Evolutionary conservation across 345 rosid genomes (phyloP), one percentile per base, ranked within the genome.

Genomic region (Carallia brachiata): DNA sequence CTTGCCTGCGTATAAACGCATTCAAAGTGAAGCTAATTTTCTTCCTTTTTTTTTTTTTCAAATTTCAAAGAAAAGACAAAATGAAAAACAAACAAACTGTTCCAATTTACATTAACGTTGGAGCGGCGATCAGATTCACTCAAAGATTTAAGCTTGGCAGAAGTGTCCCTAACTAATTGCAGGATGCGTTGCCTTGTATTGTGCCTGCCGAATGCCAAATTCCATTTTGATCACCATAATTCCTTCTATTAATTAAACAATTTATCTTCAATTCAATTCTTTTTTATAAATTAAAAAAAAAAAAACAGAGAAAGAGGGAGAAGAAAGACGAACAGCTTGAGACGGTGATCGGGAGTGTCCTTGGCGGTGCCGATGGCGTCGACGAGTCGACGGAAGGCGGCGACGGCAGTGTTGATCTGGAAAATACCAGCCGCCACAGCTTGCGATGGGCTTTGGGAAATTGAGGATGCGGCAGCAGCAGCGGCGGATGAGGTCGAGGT

Each of bases 341-440:
- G 87, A 61, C 90, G 92, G 71, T 86, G 90, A 18, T 88, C 90
- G 52, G 81, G 80, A 65, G 90, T 88, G 80, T 88, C 92, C 76
- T 84, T 88, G 68, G 83, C 73, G 30, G 92, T 84, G 50, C 92
- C 90, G 67, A 86, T 67, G 61, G 73, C 77, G 34, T 88, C 90
- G 48, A 86, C 88, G 59, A 86, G 88, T 10, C 92, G 87, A 55
- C 87, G 90, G 57, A 88, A 84, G 63, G 80, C 88, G 44, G 88
- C 71, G 52, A 88, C 88, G 71, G 82, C 84, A 9, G 90, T 88
- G 82, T 86, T 86, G 82, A 84, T 86, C 81, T 88, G 90, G 85
- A 88, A 88, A 68, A 88, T 88, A 28, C 85, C 85, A 28, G 88
- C 87, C 34, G 90, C 87, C 30, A 88, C 84, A 4, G 80, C 79